Percentiles rank a stretch among this genome's conserved stretches.
Evolutionary conservation across 441 rosid species (phyloP).

Genomic region (Populus tomentosa): DNA sequence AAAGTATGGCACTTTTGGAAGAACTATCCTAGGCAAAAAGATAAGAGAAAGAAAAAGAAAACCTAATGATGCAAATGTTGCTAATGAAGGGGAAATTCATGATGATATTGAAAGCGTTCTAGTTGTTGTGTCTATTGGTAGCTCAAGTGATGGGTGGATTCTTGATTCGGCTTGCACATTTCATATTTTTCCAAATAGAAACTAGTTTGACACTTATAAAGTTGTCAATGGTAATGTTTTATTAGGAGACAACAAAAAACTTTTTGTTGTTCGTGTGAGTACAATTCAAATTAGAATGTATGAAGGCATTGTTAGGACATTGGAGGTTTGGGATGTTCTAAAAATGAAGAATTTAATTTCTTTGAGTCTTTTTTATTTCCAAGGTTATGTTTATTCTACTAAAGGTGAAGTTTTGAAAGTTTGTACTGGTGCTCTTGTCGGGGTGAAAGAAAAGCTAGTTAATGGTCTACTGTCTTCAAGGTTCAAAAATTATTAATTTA

Average conservation of each 20-base stretch:
- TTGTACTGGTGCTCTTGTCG: too few species aligned
- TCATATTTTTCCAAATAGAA: background rate
- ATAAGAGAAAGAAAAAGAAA: too few species aligned
- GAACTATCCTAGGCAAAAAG: too few species aligned
- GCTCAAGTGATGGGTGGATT: background rate
- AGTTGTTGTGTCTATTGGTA: too few species aligned
- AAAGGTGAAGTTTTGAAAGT: too few species aligned
- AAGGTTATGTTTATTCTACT: background rate
- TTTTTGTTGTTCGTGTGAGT: background rate
- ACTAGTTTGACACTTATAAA: background rate
- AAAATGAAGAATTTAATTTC: background rate
- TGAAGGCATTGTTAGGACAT: background rate
- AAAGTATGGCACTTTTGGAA: too few species aligned
- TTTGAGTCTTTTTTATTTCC: background rate
- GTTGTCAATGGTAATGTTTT: background rate
- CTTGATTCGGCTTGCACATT: background rate
- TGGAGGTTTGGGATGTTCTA: background rate
- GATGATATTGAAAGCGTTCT: background rate
- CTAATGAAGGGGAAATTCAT: too few species aligned
- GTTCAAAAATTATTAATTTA: too few species aligned
- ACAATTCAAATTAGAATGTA: background rate
- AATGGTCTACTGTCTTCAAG: too few species aligned
- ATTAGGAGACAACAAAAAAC: background rate
- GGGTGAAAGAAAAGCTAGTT: too few species aligned
- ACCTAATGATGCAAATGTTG: too few species aligned